phyloP scores from a whole-genome alignment of 371 early-diverging fungal species.

The Mucor racemosus region DNA sequence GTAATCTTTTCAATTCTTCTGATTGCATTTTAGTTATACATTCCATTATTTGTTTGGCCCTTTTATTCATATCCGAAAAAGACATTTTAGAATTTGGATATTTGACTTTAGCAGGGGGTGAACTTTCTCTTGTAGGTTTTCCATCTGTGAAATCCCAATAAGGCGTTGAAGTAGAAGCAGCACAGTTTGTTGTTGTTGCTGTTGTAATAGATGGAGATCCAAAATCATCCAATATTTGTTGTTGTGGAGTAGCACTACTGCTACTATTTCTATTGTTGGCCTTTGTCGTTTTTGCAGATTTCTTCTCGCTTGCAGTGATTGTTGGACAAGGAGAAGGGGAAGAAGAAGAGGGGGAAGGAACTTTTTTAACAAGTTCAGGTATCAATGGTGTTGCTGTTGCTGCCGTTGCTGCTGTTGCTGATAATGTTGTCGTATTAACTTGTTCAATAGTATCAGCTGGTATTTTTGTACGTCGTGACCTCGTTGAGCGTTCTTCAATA shows the following conservation, averaged over 20 bases:
- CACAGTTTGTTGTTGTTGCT: neutral
- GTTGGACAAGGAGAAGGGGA: neutral
- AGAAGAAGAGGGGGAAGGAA: neutral
- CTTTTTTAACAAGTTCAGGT: neutral
- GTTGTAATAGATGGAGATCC: conserved; percentile 15
- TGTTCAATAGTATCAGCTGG: conserved; percentile 8
- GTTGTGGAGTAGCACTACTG: conserved; percentile 9
- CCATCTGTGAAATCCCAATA: conserved; percentile 46
- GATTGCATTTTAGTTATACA: conserved; percentile 58
- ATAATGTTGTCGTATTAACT: neutral
- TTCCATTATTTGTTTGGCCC: conserved; percentile 61
- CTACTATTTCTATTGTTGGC: neutral
- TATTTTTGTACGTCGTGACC: conserved; percentile 24
- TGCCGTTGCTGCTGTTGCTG: neutral
- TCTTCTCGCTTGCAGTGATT: neutral
- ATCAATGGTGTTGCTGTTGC: neutral
- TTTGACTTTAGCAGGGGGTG: conserved; percentile 56
- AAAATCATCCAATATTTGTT: conserved; percentile 22
- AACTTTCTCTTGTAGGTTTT: conserved; percentile 39
- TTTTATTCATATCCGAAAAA: conserved; percentile 65
- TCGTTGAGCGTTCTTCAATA: conserved; percentile 15
- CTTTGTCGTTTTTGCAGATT: neutral
- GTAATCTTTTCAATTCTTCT: conserved; percentile 29
- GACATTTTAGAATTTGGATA: conserved; percentile 59
- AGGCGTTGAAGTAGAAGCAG: neutral